Evolutionary conservation across 176 grass and related monocot genomes (phyloP).

Genomic region (Avena eriantha): DNA sequence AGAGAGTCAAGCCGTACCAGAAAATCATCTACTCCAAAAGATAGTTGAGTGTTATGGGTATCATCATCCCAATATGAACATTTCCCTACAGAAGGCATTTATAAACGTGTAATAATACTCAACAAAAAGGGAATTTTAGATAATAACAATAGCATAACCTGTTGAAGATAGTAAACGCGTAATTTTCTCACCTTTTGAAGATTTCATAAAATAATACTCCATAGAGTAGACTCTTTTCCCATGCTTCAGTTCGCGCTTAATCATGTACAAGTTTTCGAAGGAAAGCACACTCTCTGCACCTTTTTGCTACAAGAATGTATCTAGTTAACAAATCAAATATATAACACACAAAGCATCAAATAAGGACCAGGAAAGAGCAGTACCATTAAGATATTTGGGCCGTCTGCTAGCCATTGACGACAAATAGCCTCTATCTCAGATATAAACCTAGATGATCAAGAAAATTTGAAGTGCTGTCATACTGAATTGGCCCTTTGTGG

Average conservation of each 20-base stretch:
- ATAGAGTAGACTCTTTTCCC: slow-evolving; percentile 82
- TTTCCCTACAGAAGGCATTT: slow-evolving; percentile 60
- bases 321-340: slow-evolving; percentile 34
- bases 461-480: slow-evolving; percentile 15
- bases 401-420: slow-evolving; percentile 89
- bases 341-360: background rate
- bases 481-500: background rate
- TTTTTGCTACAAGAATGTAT: slow-evolving; percentile 80
- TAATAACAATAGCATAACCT: slow-evolving; percentile 27
- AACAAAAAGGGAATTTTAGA: slow-evolving; percentile 22
- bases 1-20: slow-evolving; percentile 53
- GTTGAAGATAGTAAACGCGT: slow-evolving; percentile 18
- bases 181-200: slow-evolving; percentile 62
- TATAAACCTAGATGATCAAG: slow-evolving; percentile 78
- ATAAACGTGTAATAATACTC: slow-evolving; percentile 25
- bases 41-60: slow-evolving; percentile 82
- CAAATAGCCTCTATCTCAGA: slow-evolving; percentile 96
- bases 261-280: slow-evolving; percentile 66
- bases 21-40: slow-evolving; percentile 90
- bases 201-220: slow-evolving; percentile 85
- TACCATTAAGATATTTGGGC: slow-evolving; percentile 88
- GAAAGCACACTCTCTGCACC: slow-evolving; percentile 68
- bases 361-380: slow-evolving; percentile 32
- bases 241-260: slow-evolving; percentile 89
- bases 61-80: slow-evolving; percentile 81